Conservation (phyloP, 2,329 filamentous ascomycete species). For the Monilinia laxa region DNA sequence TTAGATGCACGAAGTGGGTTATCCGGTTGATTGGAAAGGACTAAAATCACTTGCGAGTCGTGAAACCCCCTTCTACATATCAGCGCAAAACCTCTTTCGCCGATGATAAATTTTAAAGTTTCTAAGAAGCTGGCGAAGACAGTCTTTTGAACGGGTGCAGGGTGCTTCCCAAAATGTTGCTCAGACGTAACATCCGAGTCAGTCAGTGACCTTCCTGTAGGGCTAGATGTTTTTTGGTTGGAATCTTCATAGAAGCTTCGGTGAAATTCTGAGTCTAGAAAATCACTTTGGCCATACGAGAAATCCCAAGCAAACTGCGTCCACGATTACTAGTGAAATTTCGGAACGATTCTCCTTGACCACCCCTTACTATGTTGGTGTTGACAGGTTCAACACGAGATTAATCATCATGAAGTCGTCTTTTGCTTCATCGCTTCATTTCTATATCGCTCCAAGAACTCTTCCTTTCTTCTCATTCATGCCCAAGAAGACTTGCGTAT, state of each 20-base stretch:
- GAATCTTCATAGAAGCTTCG: neutral
- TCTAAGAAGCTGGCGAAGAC: neutral
- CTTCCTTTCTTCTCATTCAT: neutral
- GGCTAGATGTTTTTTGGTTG: neutral
- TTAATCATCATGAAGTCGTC: neutral
- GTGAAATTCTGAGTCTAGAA: slow-evolving; percentile 4
- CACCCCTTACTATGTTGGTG: neutral
- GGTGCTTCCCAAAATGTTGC: slow-evolving; percentile 3
- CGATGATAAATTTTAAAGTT: neutral
- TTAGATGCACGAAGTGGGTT: slow-evolving; percentile 6
- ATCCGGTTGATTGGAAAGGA: neutral
- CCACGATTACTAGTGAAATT: slow-evolving; percentile 6
- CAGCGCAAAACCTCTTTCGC: slow-evolving; percentile 9
- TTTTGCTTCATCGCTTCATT: neutral
- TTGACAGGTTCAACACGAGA: neutral
- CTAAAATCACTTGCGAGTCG: neutral
- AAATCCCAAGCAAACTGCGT: neutral
- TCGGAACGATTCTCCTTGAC: neutral
- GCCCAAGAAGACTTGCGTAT: neutral
- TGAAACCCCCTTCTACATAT: neutral
- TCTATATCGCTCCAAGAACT: too few species aligned
- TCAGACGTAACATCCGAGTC: slow-evolving; percentile 8
- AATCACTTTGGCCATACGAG: neutral
- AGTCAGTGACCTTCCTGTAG: slow-evolving; percentile 1
- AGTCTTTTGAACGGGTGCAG: slow-evolving; percentile 5